A percentile compares a stretch with the other conserved stretches of the same genome.
Conservation (phyloP, 768 basidiomycete species). For the Porpolomopsis calyptriformis region DNA sequence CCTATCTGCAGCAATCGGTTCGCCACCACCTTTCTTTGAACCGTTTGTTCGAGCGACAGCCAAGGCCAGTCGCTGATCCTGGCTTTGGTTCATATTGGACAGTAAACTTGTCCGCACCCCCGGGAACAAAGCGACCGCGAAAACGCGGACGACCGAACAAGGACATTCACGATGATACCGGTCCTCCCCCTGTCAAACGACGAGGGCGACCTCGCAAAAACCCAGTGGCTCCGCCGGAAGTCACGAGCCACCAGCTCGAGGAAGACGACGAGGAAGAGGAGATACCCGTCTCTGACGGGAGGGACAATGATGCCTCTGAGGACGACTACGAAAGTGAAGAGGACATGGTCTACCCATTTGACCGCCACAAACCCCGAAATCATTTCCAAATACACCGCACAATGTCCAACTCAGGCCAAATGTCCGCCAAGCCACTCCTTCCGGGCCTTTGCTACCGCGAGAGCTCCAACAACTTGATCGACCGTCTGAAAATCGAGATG, state of each 20-base stretch:
- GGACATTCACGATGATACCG: slow-evolving; percentile 3
- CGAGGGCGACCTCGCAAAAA: slow-evolving; percentile 28
- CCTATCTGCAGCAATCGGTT: slow-evolving; percentile 61
- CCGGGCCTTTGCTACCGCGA: slow-evolving; percentile 23
- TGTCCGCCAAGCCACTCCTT: slow-evolving; percentile 22
- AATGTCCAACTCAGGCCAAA: slow-evolving; percentile 16
- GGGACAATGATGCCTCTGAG: slow-evolving; percentile 34
- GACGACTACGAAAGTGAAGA: slow-evolving; percentile 64
- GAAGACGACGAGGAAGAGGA: slow-evolving; percentile 34
- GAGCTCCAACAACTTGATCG: slow-evolving; percentile 35
- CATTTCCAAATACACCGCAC: not conserved
- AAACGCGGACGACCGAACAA: slow-evolving; percentile 54
- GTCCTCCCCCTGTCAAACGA: slow-evolving; percentile 5
- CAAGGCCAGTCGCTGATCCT: slow-evolving; percentile 73
- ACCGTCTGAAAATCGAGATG: slow-evolving; percentile 59
- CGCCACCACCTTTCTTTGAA: slow-evolving; percentile 78
- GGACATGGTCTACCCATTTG: slow-evolving; percentile 39
- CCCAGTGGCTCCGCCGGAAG: slow-evolving; percentile 9
- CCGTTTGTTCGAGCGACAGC: slow-evolving; percentile 71
- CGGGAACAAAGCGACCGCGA: slow-evolving; percentile 76
- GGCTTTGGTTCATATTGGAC: slow-evolving; percentile 88
- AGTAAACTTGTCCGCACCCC: slow-evolving; percentile 76
- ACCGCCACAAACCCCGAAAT: slow-evolving; percentile 28
- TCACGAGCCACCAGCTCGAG: too few relatives aligned
- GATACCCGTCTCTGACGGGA: slow-evolving; percentile 17